Conservation (phyloP, 352 stramenopile species). For the Phytophthora sansomeana region DNA sequence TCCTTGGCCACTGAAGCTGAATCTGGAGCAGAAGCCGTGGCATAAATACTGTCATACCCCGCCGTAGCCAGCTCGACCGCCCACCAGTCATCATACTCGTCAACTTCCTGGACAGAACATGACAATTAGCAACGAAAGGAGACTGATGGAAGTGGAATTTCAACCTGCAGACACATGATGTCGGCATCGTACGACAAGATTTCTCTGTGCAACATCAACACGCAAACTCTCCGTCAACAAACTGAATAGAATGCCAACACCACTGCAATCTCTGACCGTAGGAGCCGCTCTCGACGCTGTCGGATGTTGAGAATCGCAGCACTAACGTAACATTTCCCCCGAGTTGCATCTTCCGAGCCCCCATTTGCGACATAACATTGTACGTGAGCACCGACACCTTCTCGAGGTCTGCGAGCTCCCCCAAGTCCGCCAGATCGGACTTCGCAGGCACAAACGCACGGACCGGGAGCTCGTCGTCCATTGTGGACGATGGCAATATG, state of each 20-base stretch:
- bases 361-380: conserved; percentile 87
- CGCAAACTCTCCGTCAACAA: background rate
- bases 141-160: background rate
- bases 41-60: conserved; percentile 89
- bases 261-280: conserved; percentile 40
- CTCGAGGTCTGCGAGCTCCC: conserved; percentile 53
- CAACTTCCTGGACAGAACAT: conserved; percentile 63
- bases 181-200: conserved; percentile 83
- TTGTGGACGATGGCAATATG: background rate
- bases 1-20: conserved; percentile 32
- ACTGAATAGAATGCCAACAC: background rate
- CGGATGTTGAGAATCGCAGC: conserved; percentile 61
- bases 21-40: conserved; percentile 10
- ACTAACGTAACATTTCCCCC: conserved; percentile 58
- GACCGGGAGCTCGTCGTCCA: conserved; percentile 15
- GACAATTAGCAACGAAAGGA: background rate
- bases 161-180: conserved; percentile 85
- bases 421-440: conserved; percentile 50
- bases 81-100: conserved; percentile 92
- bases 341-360: conserved; percentile 57
- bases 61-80: conserved; percentile 54
- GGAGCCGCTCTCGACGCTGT: conserved; percentile 59
- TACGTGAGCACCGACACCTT: conserved; percentile 81
- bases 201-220: conserved; percentile 46
- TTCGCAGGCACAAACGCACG: conserved; percentile 61